Evolutionary conservation across 2,329 filamentous ascomycete species (phyloP).

Genomic region (Taxawa tesnikishii): DNA sequence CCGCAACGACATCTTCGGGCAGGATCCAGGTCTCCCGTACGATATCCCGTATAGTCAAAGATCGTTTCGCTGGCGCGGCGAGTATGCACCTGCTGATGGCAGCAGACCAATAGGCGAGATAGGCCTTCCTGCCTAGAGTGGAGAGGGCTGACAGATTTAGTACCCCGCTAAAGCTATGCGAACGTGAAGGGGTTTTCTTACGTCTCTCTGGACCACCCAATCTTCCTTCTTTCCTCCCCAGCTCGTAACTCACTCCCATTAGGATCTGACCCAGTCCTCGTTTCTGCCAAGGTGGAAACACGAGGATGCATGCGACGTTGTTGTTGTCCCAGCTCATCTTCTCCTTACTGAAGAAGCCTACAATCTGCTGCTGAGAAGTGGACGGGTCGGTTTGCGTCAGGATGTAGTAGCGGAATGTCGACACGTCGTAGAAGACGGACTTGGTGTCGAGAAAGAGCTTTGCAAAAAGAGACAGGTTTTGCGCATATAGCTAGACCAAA

Average conservation of each 20-base stretch:
- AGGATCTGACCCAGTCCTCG: slow-evolving; percentile 78
- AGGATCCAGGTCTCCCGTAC: slow-evolving; percentile 72
- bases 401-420: slow-evolving; percentile 87
- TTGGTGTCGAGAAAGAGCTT: slow-evolving; percentile 98
- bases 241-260: slow-evolving; percentile 88
- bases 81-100: slow-evolving; percentile 62
- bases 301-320: slow-evolving; percentile 88
- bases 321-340: slow-evolving; percentile 99
- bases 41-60: slow-evolving; percentile 57
- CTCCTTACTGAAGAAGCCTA: slow-evolving; percentile 98
- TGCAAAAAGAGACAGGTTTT: slow-evolving; percentile 90
- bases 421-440: slow-evolving; percentile 94
- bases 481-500: slow-evolving; percentile 58
- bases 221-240: slow-evolving; percentile 69
- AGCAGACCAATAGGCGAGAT: slow-evolving; percentile 74
- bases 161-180: too few species aligned
- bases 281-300: slow-evolving; percentile 92
- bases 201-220: slow-evolving; percentile 87
- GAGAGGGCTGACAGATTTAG: slow-evolving; percentile 48
- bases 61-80: slow-evolving; percentile 31
- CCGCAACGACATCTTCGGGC: slow-evolving; percentile 67
- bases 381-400: slow-evolving; percentile 58
- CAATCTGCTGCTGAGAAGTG: slow-evolving; percentile 41
- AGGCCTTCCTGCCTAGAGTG: slow-evolving; percentile 70
- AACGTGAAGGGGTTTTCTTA: slow-evolving; percentile 17